Percentiles rank a stretch among this genome's conserved stretches.
Evolutionary conservation across 1,139 yeast genomes (phyloP).

Genomic region (Spathaspora jeffriesii): DNA sequence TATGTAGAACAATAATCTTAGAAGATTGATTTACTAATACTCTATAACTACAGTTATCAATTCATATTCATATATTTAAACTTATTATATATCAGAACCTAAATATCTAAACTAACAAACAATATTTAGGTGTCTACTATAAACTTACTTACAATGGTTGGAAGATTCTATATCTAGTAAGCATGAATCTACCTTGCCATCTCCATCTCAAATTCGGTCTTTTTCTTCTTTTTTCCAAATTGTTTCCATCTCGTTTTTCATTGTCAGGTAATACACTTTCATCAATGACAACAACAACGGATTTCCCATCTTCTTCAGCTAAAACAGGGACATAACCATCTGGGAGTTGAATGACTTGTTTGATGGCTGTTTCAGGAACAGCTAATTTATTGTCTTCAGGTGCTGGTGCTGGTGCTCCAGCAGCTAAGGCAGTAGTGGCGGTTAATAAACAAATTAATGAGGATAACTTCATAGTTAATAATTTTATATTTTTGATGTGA

Average conservation of each 20-base stretch:
- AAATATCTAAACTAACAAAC: not conserved
- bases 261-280: constrained; percentile 6
- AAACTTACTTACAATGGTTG: not conserved
- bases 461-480: constrained; percentile 11
- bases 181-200: constrained; percentile 1
- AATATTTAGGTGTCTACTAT: not conserved
- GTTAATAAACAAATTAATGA: constrained; percentile 9
- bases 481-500: not conserved
- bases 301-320: constrained; percentile 6
- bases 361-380: constrained; percentile 10
- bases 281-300: constrained; percentile 8
- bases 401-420: constrained; percentile 5
- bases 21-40: not conserved
- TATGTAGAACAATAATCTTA: too few relatives aligned
- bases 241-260: not conserved
- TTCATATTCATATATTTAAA: not conserved
- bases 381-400: not conserved
- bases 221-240: not conserved
- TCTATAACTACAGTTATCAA: not conserved
- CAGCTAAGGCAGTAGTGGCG: constrained; percentile 10
- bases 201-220: not conserved
- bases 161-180: not conserved
- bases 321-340: constrained; percentile 8
- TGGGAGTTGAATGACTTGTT: constrained; percentile 8
- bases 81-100: not conserved